phyloP scores from a whole-genome alignment of 768 basidiomycete genomes.

The Fomitopsis serialis region DNA sequence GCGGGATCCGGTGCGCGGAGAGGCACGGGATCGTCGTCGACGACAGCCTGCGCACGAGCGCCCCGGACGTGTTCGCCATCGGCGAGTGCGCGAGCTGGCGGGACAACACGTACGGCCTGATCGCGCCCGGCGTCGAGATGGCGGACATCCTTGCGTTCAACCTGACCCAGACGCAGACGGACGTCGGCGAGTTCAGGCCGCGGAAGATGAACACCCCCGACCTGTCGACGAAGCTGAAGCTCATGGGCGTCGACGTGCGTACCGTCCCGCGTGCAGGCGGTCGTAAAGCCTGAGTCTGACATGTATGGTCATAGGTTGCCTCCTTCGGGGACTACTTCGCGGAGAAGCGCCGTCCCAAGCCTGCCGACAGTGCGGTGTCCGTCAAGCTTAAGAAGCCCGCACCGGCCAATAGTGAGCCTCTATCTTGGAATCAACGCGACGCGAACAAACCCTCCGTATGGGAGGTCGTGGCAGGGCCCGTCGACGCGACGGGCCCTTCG shows the following conservation, averaged over 20 bases:
- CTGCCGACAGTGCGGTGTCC: constrained; percentile 1
- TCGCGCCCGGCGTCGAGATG: constrained; percentile 75
- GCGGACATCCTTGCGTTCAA: constrained; percentile 73
- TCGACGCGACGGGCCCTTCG: background rate
- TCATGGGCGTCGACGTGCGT: constrained; percentile 53
- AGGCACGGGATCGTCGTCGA: constrained; percentile 56
- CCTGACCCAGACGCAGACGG: constrained; percentile 48
- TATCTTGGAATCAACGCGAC: constrained; percentile 7
- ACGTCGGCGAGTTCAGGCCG: constrained; percentile 32
- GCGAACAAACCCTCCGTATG: constrained; percentile 6
- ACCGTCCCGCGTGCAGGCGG: no score
- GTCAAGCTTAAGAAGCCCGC: constrained; percentile 12
- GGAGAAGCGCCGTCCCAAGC: constrained; percentile 32
- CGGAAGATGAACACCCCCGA: constrained; percentile 59
- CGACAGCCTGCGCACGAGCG: constrained; percentile 52
- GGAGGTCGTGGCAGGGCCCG: constrained; percentile 11
- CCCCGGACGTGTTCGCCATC: constrained; percentile 60
- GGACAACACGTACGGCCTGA: constrained; percentile 65
- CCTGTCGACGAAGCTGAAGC: constrained; percentile 64
- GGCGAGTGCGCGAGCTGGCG: constrained; percentile 74
- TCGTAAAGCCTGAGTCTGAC: background rate
- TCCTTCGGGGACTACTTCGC: constrained; percentile 73
- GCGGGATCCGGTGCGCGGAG: constrained; percentile 44
- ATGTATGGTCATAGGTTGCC: constrained; percentile 36
- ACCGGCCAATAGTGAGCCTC: constrained; percentile 12